A percentile compares a stretch with the other conserved stretches of the same genome.
Conservation (phyloP, 2,329 filamentous ascomycete species). For the Beauveria australis region DNA sequence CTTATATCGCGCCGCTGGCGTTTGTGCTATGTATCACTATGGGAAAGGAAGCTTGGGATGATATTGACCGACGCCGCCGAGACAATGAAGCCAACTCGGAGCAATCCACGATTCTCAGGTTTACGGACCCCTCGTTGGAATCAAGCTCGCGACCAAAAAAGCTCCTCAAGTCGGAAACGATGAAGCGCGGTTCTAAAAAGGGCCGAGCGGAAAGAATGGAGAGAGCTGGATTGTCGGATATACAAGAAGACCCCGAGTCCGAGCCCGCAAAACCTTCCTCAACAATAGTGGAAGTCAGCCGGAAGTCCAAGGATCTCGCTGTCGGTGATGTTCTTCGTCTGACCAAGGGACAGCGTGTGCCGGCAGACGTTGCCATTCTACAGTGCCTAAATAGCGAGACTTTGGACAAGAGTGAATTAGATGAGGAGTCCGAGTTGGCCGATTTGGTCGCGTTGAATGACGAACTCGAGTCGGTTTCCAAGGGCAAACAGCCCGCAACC, state of each 20-base stretch:
- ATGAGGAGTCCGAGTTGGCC: constrained; percentile 26
- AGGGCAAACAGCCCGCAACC: constrained; percentile 27
- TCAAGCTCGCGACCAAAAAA: constrained; percentile 31
- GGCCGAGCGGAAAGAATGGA: constrained; percentile 23
- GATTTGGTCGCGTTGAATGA: constrained; percentile 34
- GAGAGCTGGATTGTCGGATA: constrained; percentile 47
- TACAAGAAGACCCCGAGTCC: constrained; percentile 59
- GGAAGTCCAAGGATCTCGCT: constrained; percentile 79
- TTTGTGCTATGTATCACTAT: constrained; percentile 90
- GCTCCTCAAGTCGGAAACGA: constrained; percentile 35
- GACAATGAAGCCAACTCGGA: constrained; percentile 95
- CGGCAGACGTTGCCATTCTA: constrained; percentile 87
- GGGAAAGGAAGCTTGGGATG: constrained; percentile 92
- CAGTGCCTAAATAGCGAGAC: constrained; percentile 65
- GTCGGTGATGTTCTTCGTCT: constrained; percentile 95
- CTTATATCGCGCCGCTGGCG: constrained; percentile 84
- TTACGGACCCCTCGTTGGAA: constrained; percentile 47
- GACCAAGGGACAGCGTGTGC: constrained; percentile 83
- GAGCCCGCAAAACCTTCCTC: constrained; percentile 41
- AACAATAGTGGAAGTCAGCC: constrained; percentile 57
- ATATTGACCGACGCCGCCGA: constrained; percentile 74
- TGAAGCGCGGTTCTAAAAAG: constrained; percentile 24
- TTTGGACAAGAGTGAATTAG: constrained; percentile 22
- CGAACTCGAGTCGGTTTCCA: constrained; percentile 22
- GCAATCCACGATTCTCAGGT: constrained; percentile 68